Conservation (phyloP, 495 filamentous ascomycete genomes). For the Annulohypoxylon bovei region DNA sequence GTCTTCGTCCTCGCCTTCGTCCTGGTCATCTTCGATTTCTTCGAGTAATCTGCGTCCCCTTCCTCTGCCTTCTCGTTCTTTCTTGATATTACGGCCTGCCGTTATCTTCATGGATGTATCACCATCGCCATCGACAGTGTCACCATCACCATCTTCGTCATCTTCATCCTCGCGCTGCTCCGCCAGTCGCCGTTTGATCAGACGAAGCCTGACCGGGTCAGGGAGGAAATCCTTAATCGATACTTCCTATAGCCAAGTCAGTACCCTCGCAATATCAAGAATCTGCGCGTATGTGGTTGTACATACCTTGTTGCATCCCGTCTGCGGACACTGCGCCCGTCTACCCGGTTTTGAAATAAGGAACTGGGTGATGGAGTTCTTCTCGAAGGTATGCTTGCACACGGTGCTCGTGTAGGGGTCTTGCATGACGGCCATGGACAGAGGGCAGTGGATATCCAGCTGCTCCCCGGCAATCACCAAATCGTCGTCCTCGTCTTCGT, state of each 20-base stretch:
- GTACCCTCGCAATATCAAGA: neutral
- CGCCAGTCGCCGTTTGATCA: conserved; percentile 52
- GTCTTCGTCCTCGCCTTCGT: conserved; percentile 3
- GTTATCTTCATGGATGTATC: conserved; percentile 34
- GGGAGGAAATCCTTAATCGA: conserved; percentile 51
- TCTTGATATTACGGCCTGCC: conserved; percentile 1
- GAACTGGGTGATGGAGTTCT: conserved; percentile 72
- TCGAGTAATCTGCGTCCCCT: conserved; percentile 15
- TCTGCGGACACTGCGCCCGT: conserved; percentile 53
- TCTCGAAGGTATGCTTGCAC: conserved; percentile 88
- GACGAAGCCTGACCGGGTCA: conserved; percentile 55
- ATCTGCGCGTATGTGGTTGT: neutral
- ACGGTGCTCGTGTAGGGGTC: conserved; percentile 79
- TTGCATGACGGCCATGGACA: conserved; percentile 78
- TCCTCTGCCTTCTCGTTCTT: conserved; percentile 12
- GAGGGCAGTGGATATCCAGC: conserved; percentile 78
- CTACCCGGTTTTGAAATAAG: conserved; percentile 54
- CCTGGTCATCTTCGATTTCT: conserved; percentile 12
- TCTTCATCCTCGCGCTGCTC: conserved; percentile 29
- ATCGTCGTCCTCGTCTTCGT: conserved; percentile 72
- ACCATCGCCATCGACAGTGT: conserved; percentile 42
- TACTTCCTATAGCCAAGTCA: conserved; percentile 45
- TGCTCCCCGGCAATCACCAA: conserved; percentile 75
- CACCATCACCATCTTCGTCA: conserved; percentile 42
- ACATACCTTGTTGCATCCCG: conserved; percentile 56